These are phyloP conservation scores for Lentinula raphanica DNA, from an alignment of 768 basidiomycete species.

Conservation along the genomic window DNA sequence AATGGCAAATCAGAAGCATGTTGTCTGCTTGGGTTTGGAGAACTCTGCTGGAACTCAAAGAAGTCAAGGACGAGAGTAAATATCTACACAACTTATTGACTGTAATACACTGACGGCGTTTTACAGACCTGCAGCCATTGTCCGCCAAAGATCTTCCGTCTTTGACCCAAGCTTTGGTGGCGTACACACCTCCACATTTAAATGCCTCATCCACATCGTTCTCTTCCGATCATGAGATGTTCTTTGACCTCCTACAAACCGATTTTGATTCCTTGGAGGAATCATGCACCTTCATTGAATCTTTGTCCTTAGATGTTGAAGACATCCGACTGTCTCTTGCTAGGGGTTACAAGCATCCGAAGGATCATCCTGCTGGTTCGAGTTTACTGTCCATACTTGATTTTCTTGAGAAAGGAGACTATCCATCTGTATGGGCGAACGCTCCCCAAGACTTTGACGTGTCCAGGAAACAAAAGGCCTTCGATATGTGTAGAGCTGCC, in stretches of 20 bases:
- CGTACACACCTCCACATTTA: conserved; percentile 54
- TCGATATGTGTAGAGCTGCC: conserved; percentile 81
- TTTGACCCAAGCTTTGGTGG: conserved; percentile 51
- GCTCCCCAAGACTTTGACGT: conserved; percentile 44
- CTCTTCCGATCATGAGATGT: conserved; percentile 17
- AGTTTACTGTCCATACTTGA: conserved; percentile 61
- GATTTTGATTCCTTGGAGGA: conserved; percentile 76
- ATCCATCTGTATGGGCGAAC: conserved; percentile 60
- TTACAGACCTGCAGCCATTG: conserved; percentile 51
- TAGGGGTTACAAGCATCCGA: conserved; percentile 54
- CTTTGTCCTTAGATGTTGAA: conserved; percentile 72
- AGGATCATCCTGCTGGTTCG: conserved; percentile 49
- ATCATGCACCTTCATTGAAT: conserved; percentile 70
- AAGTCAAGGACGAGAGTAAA: conserved; percentile 67
- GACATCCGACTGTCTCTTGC: conserved; percentile 70
- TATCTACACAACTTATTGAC: background rate
- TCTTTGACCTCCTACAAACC: conserved; percentile 42
- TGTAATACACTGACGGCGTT: too few species aligned
- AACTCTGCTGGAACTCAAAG: conserved; percentile 65
- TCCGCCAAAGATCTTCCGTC: conserved; percentile 59
- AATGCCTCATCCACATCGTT: conserved; percentile 35
- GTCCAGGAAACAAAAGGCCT: conserved; percentile 60
- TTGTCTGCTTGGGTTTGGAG: conserved; percentile 78
- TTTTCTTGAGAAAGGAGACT: conserved; percentile 70
- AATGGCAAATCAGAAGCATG: conserved; percentile 61